Evolutionary conservation across 306 rosid species (phyloP).

Genomic region (Prunus salicina): DNA sequence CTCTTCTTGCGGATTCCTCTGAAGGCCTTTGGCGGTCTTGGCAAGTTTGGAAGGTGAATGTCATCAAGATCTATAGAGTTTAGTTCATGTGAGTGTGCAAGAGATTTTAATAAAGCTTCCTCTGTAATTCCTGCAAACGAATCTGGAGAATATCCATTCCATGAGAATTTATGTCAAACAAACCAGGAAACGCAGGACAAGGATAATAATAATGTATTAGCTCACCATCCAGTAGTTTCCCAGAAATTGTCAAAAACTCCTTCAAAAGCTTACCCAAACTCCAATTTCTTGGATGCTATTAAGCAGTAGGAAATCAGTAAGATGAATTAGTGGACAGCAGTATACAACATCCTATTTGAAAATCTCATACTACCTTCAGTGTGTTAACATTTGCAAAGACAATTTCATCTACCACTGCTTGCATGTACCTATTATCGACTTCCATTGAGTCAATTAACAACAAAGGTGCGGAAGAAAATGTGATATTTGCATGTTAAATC

Average conservation of each 20-base stretch:
- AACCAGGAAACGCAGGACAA: conserved; percentile 25
- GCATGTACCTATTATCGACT: conserved; percentile 75
- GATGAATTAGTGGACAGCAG: conserved; percentile 21
- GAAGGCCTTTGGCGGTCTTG: conserved; percentile 73
- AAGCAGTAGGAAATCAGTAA: conserved; percentile 29
- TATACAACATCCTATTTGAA: conserved; percentile 1
- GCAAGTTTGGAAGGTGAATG: conserved; percentile 68
- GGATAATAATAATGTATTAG: conserved; percentile 10
- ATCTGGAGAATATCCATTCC: conserved; percentile 47
- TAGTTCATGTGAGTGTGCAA: conserved; percentile 45
- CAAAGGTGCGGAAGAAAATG: background rate
- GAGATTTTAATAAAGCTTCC: conserved; percentile 60
- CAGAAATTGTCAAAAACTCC: conserved; percentile 66
- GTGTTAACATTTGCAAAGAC: conserved; percentile 67
- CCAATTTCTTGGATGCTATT: conserved; percentile 86
- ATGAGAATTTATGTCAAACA: conserved; percentile 22
- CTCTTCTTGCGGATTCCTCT: conserved; percentile 86
- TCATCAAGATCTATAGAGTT: conserved; percentile 51
- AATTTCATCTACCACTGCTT: conserved; percentile 94
- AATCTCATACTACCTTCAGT: conserved; percentile 48
- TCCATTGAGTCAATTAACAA: conserved; percentile 3
- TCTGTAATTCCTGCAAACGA: conserved; percentile 61
- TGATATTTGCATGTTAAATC: background rate
- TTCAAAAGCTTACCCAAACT: conserved; percentile 69
- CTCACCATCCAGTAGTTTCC: conserved; percentile 79